phyloP scores from a whole-genome alignment of 2,329 filamentous ascomycete species.

The Alternaria viburni region DNA sequence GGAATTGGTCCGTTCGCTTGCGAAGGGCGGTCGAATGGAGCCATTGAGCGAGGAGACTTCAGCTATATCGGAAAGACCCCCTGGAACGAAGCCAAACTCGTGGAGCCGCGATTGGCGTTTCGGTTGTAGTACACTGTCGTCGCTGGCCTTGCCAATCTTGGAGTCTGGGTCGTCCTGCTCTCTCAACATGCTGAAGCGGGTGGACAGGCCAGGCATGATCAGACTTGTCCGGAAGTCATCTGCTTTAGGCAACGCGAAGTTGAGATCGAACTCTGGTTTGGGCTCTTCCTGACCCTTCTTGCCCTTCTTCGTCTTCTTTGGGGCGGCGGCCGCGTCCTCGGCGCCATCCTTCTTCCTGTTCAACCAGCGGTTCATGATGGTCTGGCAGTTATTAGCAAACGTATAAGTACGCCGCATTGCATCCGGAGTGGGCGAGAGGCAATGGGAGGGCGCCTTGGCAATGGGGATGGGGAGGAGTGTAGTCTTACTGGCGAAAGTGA shows the following conservation, averaged over 20 bases:
- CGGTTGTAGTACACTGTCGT: slow-evolving; percentile 88
- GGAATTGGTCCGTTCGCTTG: slow-evolving; percentile 68
- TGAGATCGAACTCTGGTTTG: slow-evolving; percentile 74
- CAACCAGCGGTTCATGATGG: slow-evolving; percentile 77
- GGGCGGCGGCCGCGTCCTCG: slow-evolving; percentile 29
- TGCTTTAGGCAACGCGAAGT: slow-evolving; percentile 74
- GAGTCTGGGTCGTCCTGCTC: slow-evolving; percentile 93
- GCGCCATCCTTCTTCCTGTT: slow-evolving; percentile 68
- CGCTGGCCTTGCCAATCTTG: slow-evolving; percentile 89
- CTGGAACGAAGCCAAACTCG: slow-evolving; percentile 70
- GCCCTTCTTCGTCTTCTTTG: slow-evolving; percentile 52
- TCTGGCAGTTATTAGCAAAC: slow-evolving; percentile 29
- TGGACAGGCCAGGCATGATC: slow-evolving; percentile 92
- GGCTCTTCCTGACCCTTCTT: slow-evolving; percentile 61
- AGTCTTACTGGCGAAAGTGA: slow-evolving; percentile 22
- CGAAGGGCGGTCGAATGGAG: slow-evolving; percentile 63
- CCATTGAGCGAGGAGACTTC: slow-evolving; percentile 79
- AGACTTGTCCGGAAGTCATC: slow-evolving; percentile 96
- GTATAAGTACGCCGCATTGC: background rate
- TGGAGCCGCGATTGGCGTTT: slow-evolving; percentile 79
- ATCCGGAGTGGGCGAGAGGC: slow-evolving; percentile 5
- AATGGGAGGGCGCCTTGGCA: background rate
- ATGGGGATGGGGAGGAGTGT: background rate
- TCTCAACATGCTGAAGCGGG: slow-evolving; percentile 93
- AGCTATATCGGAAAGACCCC: slow-evolving; percentile 79